Base-by-base conservation (phyloP, 257 asterid genomes). In the Solanum ahanhuiri region DNA sequence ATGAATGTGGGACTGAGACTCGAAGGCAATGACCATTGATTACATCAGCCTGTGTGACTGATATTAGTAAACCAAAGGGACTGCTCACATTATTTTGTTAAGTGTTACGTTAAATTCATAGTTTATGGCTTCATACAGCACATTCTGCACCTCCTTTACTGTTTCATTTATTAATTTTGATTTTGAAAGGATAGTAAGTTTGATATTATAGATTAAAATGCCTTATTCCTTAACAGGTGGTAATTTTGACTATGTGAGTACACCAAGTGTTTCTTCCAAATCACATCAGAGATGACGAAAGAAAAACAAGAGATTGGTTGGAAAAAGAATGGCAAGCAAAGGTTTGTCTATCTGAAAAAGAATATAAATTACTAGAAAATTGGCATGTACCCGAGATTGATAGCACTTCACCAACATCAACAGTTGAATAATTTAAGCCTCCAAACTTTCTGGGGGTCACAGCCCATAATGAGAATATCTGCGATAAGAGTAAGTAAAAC, bases 391-490 rank as follows among this genome's bases (percentile, higher is more conserved):
- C 98, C 83, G 99, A 83, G 69, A 96, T 91, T 30, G 98, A 87
- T 81, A 96, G 94, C 89, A 96, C 93, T 90, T 85, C 91, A 89
- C 99, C 99, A 57, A 96, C 96, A 88, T 90, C 93, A 51, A 93
- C 83, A 31, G 98, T 91, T 87, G 91, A 86, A 83, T 88, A 93
- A 84, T 93, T 91, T 87, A 96, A 90, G 28, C 99, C 98, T 57
- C 96, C 98, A 9, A 92, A 89, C 88, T 89, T 94, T 86, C 70
- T 91, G 43, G 99, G 93, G 87, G 96, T 96, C 67, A 90, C 98
- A 18, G 99, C 96, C 99, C 99, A 96, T 85, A 96, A 85, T 17
- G 99, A 92, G 88, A 96, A 96, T 91, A 95, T 95, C 98, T 96
- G 83, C 34, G 67, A 71, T 71, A 39, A 71, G 79, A 76, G 60